These are phyloP conservation scores for Cystofilobasidium capitatum DNA, from an alignment of 768 basidiomycete genomes.

Conservation along the genomic window DNA sequence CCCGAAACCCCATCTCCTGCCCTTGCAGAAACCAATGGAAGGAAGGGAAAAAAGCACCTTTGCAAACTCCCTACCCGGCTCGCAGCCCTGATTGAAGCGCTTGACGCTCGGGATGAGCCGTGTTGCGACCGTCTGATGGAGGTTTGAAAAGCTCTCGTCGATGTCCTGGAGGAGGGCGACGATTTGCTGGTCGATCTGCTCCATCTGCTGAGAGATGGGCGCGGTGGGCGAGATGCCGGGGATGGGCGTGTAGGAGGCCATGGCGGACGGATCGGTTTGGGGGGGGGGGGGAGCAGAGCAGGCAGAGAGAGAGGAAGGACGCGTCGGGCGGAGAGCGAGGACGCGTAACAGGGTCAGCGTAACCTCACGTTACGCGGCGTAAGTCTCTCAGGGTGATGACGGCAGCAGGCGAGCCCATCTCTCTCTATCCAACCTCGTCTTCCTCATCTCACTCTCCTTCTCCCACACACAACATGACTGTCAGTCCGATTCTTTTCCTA, in stretches of 20 bases:
- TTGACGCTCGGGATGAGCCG: slow-evolving; percentile 80
- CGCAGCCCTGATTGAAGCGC: slow-evolving; percentile 72
- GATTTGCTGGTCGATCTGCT: slow-evolving; percentile 91
- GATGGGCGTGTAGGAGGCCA: too few relatives aligned
- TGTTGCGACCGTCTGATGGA: slow-evolving; percentile 72
- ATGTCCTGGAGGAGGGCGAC: slow-evolving; percentile 87
- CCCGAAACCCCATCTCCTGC: too few relatives aligned
- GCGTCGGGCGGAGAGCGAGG: too few relatives aligned
- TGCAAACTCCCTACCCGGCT: slow-evolving; percentile 80
- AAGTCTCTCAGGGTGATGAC: too few relatives aligned
- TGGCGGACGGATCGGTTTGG: neutral
- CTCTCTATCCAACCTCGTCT: neutral
- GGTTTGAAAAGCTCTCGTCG: slow-evolving; percentile 84
- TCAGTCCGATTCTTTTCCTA: neutral
- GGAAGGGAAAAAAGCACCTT: slow-evolving; percentile 49
- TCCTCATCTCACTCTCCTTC: too few relatives aligned
- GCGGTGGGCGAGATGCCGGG: neutral
- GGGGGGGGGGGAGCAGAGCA: neutral
- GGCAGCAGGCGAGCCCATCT: too few relatives aligned
- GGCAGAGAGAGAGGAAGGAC: too few relatives aligned
- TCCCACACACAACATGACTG: neutral
- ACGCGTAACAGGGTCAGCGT: too few relatives aligned
- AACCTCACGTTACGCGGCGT: too few relatives aligned
- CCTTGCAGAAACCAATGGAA: neutral
- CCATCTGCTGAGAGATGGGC: slow-evolving; percentile 51